These are phyloP conservation scores for Nannizzia gypsea DNA, from an alignment of 2,329 filamentous ascomycete species.

Conservation along the genomic window DNA sequence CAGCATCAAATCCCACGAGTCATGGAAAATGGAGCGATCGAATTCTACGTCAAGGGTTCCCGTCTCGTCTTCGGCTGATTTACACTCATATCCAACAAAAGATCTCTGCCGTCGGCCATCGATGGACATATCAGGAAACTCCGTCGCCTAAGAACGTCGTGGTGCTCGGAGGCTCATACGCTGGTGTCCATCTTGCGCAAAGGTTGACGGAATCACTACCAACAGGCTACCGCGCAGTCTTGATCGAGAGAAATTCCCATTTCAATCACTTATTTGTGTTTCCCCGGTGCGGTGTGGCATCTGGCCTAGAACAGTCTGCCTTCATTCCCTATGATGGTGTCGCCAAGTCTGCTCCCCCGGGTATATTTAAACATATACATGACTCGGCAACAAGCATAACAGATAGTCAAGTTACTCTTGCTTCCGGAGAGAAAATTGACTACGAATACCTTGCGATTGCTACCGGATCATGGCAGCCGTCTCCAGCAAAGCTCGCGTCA, in stretches of 20 bases:
- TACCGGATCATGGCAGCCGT: constrained; percentile 40
- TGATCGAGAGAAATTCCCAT: constrained; percentile 49
- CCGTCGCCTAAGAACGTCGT: constrained; percentile 16
- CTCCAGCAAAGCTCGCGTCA: constrained; percentile 38
- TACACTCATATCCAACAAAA: constrained; percentile 3
- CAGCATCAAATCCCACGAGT: background rate
- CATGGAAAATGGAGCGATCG: constrained; percentile 1
- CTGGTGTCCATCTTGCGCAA: constrained; percentile 34
- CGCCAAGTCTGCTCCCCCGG: constrained; percentile 26
- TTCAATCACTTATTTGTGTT: constrained; percentile 51
- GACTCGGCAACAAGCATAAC: constrained; percentile 34
- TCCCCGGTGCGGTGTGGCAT: constrained; percentile 46
- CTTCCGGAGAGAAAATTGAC: constrained; percentile 35
- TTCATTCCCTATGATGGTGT: constrained; percentile 48
- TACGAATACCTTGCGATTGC: constrained; percentile 48
- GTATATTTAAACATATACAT: constrained; percentile 32
- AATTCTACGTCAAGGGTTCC: constrained; percentile 4
- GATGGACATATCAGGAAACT: constrained; percentile 8
- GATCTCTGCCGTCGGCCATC: constrained; percentile 4
- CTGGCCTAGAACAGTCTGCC: constrained; percentile 45
- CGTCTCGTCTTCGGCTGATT: background rate
- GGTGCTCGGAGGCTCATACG: constrained; percentile 48
- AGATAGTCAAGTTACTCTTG: constrained; percentile 29
- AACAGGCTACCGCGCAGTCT: constrained; percentile 42
- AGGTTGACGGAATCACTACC: constrained; percentile 41